A percentile compares a stretch with the other conserved stretches of the same genome.
Evolutionary conservation across 2,329 filamentous ascomycete species (phyloP).

Genomic region (Tolypocladium endophyticum): DNA sequence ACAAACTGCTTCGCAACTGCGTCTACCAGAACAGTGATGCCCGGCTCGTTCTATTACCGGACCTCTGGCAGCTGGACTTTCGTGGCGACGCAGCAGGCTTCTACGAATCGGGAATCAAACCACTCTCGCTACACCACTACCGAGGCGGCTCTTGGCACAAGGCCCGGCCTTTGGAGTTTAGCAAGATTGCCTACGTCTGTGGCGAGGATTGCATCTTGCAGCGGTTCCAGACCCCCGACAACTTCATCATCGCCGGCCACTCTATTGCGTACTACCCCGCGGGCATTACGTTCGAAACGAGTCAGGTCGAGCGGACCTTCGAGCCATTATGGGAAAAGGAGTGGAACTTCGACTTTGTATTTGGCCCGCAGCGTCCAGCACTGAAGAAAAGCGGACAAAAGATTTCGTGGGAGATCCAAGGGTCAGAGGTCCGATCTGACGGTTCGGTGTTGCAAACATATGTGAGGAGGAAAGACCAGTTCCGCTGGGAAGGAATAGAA

Average conservation of each 20-base stretch:
- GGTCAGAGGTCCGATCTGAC: conserved; percentile 34
- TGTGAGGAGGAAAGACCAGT: conserved; percentile 39
- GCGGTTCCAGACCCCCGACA: conserved; percentile 42
- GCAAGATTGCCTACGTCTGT: conserved; percentile 46
- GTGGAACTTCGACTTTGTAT: conserved; percentile 40
- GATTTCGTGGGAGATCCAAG: conserved; percentile 43
- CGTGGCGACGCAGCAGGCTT: conserved; percentile 51
- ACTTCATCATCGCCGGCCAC: conserved; percentile 48
- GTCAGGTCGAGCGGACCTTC: conserved; percentile 43
- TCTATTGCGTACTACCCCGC: conserved; percentile 46
- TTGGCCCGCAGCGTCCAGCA: conserved; percentile 37
- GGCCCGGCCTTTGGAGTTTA: conserved; percentile 43
- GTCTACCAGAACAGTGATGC: conserved; percentile 52
- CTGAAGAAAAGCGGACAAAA: conserved; percentile 38
- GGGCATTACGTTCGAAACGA: conserved; percentile 37
- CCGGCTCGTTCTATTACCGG: conserved; percentile 43
- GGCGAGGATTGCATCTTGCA: conserved; percentile 50
- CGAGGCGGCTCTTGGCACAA: conserved; percentile 48
- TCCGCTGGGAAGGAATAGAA: conserved; percentile 30
- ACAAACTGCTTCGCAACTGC: conserved; percentile 51
- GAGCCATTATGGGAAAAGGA: conserved; percentile 34
- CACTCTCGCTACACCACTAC: conserved; percentile 54
- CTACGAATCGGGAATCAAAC: conserved; percentile 51
- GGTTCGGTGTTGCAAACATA: conserved; percentile 43
- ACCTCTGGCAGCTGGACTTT: conserved; percentile 52